Conservation (phyloP, 2,329 filamentous ascomycete genomes). For the Cytospora schulzeri region DNA sequence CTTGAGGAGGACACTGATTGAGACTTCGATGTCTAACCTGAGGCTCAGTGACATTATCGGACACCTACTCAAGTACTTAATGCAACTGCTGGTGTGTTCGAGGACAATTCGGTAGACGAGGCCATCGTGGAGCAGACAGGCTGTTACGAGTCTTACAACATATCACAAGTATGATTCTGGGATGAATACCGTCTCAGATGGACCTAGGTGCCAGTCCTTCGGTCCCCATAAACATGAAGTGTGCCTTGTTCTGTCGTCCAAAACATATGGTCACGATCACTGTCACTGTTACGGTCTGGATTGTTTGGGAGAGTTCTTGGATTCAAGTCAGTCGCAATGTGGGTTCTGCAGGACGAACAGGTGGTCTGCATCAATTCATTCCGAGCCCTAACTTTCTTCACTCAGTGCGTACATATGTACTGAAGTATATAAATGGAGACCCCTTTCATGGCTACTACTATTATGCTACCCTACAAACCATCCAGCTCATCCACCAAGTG, state of each 20-base stretch:
- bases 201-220: background rate
- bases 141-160: background rate
- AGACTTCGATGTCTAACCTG: background rate
- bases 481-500: background rate
- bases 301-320: too few species aligned
- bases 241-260: background rate
- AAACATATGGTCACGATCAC: background rate
- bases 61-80: background rate
- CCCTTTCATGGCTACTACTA: too few species aligned
- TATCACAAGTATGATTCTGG: background rate
- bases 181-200: background rate
- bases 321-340: too few species aligned
- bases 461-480: background rate
- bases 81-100: background rate
- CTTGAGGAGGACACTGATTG: constrained; percentile 37
- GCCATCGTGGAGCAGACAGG: background rate
- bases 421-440: too few species aligned
- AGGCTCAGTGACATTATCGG: background rate
- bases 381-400: too few species aligned
- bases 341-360: too few species aligned
- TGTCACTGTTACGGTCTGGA: too few species aligned
- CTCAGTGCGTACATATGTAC: too few species aligned
- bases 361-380: background rate
- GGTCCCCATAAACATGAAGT: background rate
- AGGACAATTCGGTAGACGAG: background rate